phyloP scores from a whole-genome alignment of 1,139 yeast genomes.

The Trichomonascaceae sp. region DNA sequence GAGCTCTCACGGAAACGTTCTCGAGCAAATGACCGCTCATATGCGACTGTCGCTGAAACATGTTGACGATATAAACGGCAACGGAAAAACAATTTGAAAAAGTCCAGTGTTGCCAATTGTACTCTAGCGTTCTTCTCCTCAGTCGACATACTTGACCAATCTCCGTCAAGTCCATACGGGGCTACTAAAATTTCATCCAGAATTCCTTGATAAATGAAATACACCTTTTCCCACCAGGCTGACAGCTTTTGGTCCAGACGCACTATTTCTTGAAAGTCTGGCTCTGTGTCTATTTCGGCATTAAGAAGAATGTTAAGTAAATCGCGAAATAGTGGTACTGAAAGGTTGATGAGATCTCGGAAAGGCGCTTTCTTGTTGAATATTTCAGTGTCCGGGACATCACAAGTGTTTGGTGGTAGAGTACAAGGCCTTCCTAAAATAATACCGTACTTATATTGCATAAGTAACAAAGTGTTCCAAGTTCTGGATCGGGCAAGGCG shows the following conservation, averaged over 20 bases:
- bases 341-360: slow-evolving; percentile 17
- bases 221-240: slow-evolving; percentile 12
- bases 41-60: slow-evolving; percentile 6
- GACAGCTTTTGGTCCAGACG: slow-evolving; percentile 14
- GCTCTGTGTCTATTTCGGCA: slow-evolving; percentile 10
- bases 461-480: slow-evolving; percentile 16
- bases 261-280: slow-evolving; percentile 10
- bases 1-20: slow-evolving; percentile 17
- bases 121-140: slow-evolving; percentile 1
- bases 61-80: slow-evolving; percentile 18
- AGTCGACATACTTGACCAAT: background rate
- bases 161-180: background rate
- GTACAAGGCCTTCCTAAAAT: slow-evolving; percentile 19
- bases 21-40: slow-evolving; percentile 12
- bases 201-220: background rate
- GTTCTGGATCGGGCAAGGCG: slow-evolving; percentile 12
- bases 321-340: slow-evolving; percentile 17
- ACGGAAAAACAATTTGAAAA: slow-evolving; percentile 15
- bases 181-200: background rate
- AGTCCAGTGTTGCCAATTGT: slow-evolving; percentile 11
- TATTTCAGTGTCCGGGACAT: slow-evolving; percentile 9
- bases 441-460: slow-evolving; percentile 18
- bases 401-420: slow-evolving; percentile 12
- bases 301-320: slow-evolving; percentile 15
- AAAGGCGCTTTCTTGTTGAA: slow-evolving; percentile 17